phyloP scores from a whole-genome alignment of 2,329 filamentous ascomycete species.

The Xylaria sp. region DNA sequence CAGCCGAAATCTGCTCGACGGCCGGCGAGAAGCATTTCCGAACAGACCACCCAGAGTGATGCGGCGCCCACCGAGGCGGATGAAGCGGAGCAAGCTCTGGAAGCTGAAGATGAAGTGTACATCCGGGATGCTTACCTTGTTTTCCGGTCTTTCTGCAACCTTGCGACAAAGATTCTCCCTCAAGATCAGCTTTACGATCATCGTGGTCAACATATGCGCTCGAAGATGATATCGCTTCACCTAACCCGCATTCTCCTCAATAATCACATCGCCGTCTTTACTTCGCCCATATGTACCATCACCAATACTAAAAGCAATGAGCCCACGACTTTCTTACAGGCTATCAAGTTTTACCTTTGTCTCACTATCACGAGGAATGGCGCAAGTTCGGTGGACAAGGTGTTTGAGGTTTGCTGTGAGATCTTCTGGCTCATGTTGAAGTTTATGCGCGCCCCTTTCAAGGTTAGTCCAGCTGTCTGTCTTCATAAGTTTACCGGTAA shows the following conservation, averaged over 20 bases:
- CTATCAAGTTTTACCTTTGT: slow-evolving; percentile 94
- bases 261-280: slow-evolving; percentile 88
- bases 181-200: slow-evolving; percentile 90
- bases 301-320: slow-evolving; percentile 84
- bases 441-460: slow-evolving; percentile 86
- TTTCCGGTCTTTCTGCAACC: slow-evolving; percentile 94
- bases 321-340: slow-evolving; percentile 85
- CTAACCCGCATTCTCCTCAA: slow-evolving; percentile 92
- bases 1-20: slow-evolving; percentile 48
- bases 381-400: slow-evolving; percentile 81
- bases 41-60: slow-evolving; percentile 49
- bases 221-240: slow-evolving; percentile 90
- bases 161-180: slow-evolving; percentile 86
- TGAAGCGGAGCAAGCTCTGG: slow-evolving; percentile 55
- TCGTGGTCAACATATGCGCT: slow-evolving; percentile 92
- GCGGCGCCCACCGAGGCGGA: slow-evolving; percentile 45
- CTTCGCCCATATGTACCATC: slow-evolving; percentile 86
- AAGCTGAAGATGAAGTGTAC: slow-evolving; percentile 87
- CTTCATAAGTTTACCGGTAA: slow-evolving; percentile 15
- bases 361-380: slow-evolving; percentile 92
- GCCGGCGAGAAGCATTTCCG: slow-evolving; percentile 45
- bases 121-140: slow-evolving; percentile 96
- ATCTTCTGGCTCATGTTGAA: slow-evolving; percentile 98
- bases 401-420: slow-evolving; percentile 94
- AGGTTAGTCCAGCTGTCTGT: slow-evolving; percentile 50